Conservation (phyloP, 495 filamentous ascomycete species). For the Pseudomonodictys pantanalensis region DNA sequence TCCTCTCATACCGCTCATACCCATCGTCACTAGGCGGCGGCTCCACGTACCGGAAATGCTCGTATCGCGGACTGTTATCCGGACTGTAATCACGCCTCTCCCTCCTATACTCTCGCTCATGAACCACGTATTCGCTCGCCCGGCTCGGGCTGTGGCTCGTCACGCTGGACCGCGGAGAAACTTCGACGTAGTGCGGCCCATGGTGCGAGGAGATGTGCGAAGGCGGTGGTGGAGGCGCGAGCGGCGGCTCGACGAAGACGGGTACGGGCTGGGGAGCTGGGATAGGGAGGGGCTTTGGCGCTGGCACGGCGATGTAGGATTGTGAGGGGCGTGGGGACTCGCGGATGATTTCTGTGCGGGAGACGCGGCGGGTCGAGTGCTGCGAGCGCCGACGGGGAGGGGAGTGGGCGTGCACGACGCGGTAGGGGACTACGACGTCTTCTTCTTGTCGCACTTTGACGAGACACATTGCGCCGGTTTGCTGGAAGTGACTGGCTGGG, state of each 20-base stretch:
- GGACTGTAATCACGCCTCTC: slow-evolving; percentile 34
- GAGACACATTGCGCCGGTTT: slow-evolving; percentile 38
- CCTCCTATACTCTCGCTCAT: slow-evolving; percentile 36
- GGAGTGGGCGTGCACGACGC: slow-evolving; percentile 19
- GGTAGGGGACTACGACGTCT: slow-evolving; percentile 33
- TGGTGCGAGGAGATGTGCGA: slow-evolving; percentile 3
- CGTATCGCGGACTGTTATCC: slow-evolving; percentile 31
- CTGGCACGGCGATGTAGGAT: slow-evolving; percentile 20
- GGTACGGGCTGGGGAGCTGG: slow-evolving; percentile 36
- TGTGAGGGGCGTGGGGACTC: slow-evolving; percentile 32
- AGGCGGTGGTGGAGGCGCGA: slow-evolving; percentile 28
- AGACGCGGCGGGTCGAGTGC: slow-evolving; percentile 14
- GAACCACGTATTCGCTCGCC: slow-evolving; percentile 31
- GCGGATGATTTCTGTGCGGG: slow-evolving; percentile 28
- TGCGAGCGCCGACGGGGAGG: slow-evolving; percentile 19
- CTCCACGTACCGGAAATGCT: slow-evolving; percentile 41
- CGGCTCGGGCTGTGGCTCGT: slow-evolving; percentile 17
- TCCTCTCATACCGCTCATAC: slow-evolving; percentile 16
- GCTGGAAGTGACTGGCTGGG: not conserved
- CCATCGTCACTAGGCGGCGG: slow-evolving; percentile 29
- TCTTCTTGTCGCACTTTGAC: slow-evolving; percentile 42
- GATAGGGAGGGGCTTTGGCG: slow-evolving; percentile 13
- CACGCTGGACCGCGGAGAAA: slow-evolving; percentile 33
- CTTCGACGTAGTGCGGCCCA: slow-evolving; percentile 39
- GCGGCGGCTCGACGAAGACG: slow-evolving; percentile 33